These are phyloP conservation scores for Pueraria montana DNA, from an alignment of 306 rosid species.

Conservation along the genomic window DNA sequence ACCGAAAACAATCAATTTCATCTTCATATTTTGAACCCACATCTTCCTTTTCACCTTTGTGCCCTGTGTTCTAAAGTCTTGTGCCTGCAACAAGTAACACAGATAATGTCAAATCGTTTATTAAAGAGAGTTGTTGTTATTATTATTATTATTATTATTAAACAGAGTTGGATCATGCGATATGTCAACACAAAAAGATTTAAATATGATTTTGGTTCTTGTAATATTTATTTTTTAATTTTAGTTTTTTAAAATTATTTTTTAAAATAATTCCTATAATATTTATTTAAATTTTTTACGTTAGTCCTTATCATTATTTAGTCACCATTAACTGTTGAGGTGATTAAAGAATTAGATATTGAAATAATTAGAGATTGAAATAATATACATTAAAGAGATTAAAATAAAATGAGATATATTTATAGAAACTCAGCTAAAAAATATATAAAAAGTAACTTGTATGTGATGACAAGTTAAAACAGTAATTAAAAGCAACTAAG, in stretches of 20 bases:
- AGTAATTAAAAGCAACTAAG: no score
- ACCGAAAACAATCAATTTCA: slow-evolving; percentile 79
- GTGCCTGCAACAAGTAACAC: slow-evolving; percentile 66
- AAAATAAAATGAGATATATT: not conserved
- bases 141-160: no score
- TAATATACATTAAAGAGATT: not conserved
- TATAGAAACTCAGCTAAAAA: not conserved
- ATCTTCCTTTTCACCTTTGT: slow-evolving; percentile 85
- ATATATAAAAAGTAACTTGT: no score
- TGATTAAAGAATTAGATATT: not conserved
- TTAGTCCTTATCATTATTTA: not conserved
- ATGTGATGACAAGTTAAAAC: no score
- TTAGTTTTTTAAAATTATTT: not conserved
- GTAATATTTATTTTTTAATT: not conserved
- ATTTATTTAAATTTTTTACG: not conserved
- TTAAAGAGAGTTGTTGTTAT: no score
- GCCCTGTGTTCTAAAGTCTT: slow-evolving; percentile 82
- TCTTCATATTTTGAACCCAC: slow-evolving; percentile 97
- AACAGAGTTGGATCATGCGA: no score
- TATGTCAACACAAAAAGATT: not conserved
- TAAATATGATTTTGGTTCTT: not conserved
- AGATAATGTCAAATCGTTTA: not conserved
- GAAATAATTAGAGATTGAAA: no score
- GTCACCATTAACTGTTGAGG: not conserved
- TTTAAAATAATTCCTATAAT: not conserved